A percentile compares a stretch with the other conserved stretches of the same genome.
phyloP scores from a whole-genome alignment of 1,139 yeast species.

The Protomyces pachydermus region DNA sequence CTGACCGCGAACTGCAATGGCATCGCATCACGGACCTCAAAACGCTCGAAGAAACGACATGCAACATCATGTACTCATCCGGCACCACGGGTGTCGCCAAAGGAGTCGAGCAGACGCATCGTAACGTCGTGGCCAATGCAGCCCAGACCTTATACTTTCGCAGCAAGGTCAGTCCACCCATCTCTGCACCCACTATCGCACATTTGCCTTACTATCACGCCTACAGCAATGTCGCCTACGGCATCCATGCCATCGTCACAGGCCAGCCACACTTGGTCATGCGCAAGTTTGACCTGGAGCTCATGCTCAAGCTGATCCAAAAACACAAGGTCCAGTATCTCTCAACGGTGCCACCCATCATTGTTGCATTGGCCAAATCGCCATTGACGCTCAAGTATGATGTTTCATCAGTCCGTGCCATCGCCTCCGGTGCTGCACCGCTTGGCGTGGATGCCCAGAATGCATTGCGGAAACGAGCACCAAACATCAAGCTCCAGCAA shows the following conservation, averaged over 20 bases:
- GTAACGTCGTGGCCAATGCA: slow-evolving; percentile 33
- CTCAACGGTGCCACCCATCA: slow-evolving; percentile 42
- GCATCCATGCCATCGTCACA: slow-evolving; percentile 35
- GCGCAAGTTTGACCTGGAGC: slow-evolving; percentile 38
- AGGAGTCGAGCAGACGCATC: slow-evolving; percentile 58
- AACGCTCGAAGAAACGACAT: slow-evolving; percentile 35
- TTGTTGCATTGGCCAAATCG: slow-evolving; percentile 40
- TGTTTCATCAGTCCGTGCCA: slow-evolving; percentile 26
- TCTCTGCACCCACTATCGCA: slow-evolving; percentile 1
- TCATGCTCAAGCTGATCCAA: slow-evolving; percentile 35
- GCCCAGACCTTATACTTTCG: neutral
- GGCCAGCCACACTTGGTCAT: slow-evolving; percentile 36
- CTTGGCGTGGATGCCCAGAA: slow-evolving; percentile 34
- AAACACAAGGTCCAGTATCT: slow-evolving; percentile 36
- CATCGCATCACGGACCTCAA: slow-evolving; percentile 35
- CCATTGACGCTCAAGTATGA: slow-evolving; percentile 39
- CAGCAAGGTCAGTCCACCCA: slow-evolving; percentile 3
- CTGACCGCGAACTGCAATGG: slow-evolving; percentile 30
- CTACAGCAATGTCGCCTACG: slow-evolving; percentile 38
- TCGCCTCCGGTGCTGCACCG: slow-evolving; percentile 44
- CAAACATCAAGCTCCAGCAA: slow-evolving; percentile 5
- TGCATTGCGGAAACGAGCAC: slow-evolving; percentile 31
- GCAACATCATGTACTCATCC: slow-evolving; percentile 55
- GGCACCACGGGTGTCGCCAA: slow-evolving; percentile 60
- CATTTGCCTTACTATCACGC: slow-evolving; percentile 43